Evolutionary conservation across 441 rosid genomes (phyloP).

Genomic region (Adansonia gregorii): DNA sequence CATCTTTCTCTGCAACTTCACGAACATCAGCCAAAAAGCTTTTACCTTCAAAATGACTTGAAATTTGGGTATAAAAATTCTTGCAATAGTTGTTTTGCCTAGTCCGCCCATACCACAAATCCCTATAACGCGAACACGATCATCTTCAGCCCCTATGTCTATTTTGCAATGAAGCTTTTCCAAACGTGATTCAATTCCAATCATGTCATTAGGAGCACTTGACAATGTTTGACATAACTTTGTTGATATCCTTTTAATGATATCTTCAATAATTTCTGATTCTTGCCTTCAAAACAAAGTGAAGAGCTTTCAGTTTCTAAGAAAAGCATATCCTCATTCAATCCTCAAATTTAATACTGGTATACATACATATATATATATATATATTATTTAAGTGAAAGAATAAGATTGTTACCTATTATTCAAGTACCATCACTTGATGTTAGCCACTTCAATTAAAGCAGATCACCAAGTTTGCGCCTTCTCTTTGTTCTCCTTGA

Average conservation of each 20-base stretch:
- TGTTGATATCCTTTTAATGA: neutral
- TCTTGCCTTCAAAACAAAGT: neutral
- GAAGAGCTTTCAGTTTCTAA: neutral
- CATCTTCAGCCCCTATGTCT: neutral
- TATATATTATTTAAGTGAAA: neutral
- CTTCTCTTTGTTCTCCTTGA: neutral
- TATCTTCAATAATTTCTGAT: neutral
- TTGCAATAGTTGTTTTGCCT: neutral
- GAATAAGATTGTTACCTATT: neutral
- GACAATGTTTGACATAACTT: neutral
- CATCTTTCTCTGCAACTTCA: too few relatives aligned
- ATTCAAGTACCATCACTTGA: neutral
- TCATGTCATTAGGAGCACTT: neutral
- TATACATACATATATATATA: too few relatives aligned
- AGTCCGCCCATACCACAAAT: neutral
- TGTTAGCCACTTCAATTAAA: neutral
- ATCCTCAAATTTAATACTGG: neutral
- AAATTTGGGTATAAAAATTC: neutral
- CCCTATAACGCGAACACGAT: neutral
- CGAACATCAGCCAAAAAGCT: neutral
- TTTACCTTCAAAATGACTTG: neutral
- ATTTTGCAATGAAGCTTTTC: neutral
- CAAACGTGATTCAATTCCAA: neutral
- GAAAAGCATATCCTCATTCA: neutral
- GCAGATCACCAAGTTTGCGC: neutral